A percentile compares a stretch with the other conserved stretches of the same genome.
These are phyloP conservation scores for Tetrapisispora arboricola DNA, from an alignment of 805 yeast genomes.

Conservation along the genomic window DNA sequence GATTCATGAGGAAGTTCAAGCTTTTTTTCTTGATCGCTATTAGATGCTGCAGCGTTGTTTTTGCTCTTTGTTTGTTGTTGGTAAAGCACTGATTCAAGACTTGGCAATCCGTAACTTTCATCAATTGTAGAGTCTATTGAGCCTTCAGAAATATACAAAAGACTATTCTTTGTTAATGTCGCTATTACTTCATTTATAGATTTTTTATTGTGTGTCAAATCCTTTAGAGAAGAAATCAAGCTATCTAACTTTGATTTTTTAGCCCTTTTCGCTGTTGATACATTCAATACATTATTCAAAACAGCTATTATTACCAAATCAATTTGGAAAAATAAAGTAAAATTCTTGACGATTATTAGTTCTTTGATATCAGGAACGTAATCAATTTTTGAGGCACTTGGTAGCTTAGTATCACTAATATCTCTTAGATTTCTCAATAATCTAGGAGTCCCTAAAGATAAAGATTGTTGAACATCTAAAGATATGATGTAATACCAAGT, in stretches of 20 bases:
- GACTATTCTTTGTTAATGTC: slow-evolving; percentile 21
- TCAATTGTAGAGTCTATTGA: slow-evolving; percentile 21
- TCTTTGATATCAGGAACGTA: slow-evolving; percentile 34
- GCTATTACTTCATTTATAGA: slow-evolving; percentile 22
- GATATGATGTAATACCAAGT: slow-evolving; percentile 42
- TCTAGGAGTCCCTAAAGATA: slow-evolving; percentile 34
- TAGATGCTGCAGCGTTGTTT: background rate
- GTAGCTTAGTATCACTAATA: slow-evolving; percentile 36
- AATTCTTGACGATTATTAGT: slow-evolving; percentile 38
- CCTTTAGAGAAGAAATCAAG: slow-evolving; percentile 27
- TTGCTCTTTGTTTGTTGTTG: background rate
- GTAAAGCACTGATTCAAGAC: slow-evolving; percentile 21
- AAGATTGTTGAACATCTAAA: slow-evolving; percentile 35
- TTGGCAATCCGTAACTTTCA: slow-evolving; percentile 26
- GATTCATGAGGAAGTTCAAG: slow-evolving; percentile 32
- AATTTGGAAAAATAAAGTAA: slow-evolving; percentile 37
- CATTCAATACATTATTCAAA: slow-evolving; percentile 26
- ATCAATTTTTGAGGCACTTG: slow-evolving; percentile 31
- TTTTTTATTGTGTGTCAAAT: slow-evolving; percentile 27
- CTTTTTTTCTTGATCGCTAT: slow-evolving; percentile 22
- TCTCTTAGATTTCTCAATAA: slow-evolving; percentile 30
- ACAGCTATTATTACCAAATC: slow-evolving; percentile 33
- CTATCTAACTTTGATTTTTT: slow-evolving; percentile 33
- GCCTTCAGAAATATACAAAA: slow-evolving; percentile 24
- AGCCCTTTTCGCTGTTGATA: slow-evolving; percentile 32